Conservation (phyloP, 495 filamentous ascomycete genomes). For the Aspergillus avenaceus region DNA sequence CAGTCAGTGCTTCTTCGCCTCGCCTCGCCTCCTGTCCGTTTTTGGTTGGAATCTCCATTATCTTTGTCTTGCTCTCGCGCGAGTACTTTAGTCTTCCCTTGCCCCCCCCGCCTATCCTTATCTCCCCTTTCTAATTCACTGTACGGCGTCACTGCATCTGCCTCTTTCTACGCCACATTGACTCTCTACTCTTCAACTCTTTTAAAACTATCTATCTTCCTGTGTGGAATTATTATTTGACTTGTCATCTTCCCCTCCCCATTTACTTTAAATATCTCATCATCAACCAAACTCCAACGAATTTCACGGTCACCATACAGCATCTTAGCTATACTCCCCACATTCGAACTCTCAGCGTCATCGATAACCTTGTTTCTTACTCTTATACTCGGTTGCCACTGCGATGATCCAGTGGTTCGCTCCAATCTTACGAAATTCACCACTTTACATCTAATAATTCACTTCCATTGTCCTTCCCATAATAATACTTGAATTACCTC, state of each 20-base stretch:
- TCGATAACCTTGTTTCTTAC: slow-evolving; percentile 9
- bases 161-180: too few species aligned
- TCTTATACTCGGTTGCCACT: slow-evolving; percentile 11
- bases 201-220: too few species aligned
- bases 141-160: neutral
- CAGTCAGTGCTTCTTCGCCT: slow-evolving; percentile 4
- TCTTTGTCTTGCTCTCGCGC: neutral
- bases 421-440: neutral
- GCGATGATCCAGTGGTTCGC: slow-evolving; percentile 15
- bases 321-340: neutral
- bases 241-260: neutral
- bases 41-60: neutral
- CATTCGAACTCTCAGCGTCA: slow-evolving; percentile 10
- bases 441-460: neutral
- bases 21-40: neutral
- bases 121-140: neutral
- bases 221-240: too few species aligned
- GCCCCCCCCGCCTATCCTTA: neutral
- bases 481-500: neutral
- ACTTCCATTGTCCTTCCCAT: neutral
- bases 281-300: neutral
- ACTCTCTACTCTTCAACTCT: too few species aligned
- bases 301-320: too few species aligned
- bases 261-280: neutral
- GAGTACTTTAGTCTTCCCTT: neutral